Evolutionary conservation across 352 stramenopile genomes (phyloP).

Genomic region (Aphanomyces cochlioides): DNA sequence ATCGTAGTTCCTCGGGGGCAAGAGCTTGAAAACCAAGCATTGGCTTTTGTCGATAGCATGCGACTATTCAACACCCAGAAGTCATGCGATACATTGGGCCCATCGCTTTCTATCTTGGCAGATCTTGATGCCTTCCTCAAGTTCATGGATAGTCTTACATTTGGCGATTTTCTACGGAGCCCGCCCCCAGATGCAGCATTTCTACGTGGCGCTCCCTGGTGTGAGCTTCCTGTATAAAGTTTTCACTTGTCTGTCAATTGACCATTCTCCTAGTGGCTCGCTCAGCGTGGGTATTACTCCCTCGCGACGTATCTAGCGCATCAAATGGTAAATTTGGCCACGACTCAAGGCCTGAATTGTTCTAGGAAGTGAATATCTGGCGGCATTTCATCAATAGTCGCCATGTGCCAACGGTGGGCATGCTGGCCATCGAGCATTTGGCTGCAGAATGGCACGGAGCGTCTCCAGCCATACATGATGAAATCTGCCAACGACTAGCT

Average conservation of each 20-base stretch:
- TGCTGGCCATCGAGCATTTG: conserved; percentile 47
- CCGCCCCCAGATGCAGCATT: conserved; percentile 37
- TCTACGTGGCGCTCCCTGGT: conserved; percentile 43
- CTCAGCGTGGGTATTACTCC: conserved; percentile 55
- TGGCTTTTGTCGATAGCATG: conserved; percentile 38
- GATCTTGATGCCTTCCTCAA: conserved; percentile 36
- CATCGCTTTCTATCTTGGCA: conserved; percentile 38
- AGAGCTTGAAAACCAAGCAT: conserved; percentile 25
- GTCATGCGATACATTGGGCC: conserved; percentile 64
- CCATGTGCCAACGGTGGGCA: conserved; percentile 44
- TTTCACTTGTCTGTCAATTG: not conserved
- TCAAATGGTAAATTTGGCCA: conserved; percentile 51
- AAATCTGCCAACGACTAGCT: conserved; percentile 5
- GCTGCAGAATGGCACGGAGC: conserved; percentile 46
- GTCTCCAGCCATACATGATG: conserved; percentile 18
- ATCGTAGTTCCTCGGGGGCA: not conserved
- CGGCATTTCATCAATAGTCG: conserved; percentile 37
- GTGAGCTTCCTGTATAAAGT: conserved; percentile 43
- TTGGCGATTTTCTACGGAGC: conserved; percentile 48
- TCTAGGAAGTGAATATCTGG: conserved; percentile 71
- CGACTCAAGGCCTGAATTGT: conserved; percentile 17
- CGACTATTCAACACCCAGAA: conserved; percentile 58
- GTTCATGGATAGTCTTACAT: conserved; percentile 50
- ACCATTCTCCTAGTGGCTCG: conserved; percentile 49
- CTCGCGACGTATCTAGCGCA: conserved; percentile 64